Evolutionary conservation across 768 basidiomycete species (phyloP).

Genomic region (Suillus weaverae): DNA sequence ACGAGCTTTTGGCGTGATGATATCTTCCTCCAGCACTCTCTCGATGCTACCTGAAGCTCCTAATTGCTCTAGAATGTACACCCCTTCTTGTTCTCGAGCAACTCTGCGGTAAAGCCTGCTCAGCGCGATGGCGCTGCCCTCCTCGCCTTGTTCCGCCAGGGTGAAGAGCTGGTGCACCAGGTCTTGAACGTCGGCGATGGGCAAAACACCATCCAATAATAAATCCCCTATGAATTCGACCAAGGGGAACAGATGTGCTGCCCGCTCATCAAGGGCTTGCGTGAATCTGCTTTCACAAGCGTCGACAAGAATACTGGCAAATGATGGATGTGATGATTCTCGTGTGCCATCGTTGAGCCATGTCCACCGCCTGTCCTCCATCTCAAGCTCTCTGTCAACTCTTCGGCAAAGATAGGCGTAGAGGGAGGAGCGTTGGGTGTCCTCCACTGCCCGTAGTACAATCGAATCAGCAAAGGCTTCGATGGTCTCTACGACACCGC

Average conservation of each 20-base stretch:
- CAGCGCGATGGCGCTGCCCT: slow-evolving; percentile 15
- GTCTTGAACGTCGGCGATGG: slow-evolving; percentile 20
- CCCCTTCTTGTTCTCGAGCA: slow-evolving; percentile 19
- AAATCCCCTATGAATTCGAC: slow-evolving; percentile 23
- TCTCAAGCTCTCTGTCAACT: slow-evolving; percentile 43
- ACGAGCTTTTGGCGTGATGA: slow-evolving; percentile 18
- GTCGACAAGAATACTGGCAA: slow-evolving; percentile 18
- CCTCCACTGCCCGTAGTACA: slow-evolving; percentile 56
- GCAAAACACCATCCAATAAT: slow-evolving; percentile 21
- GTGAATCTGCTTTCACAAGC: slow-evolving; percentile 11
- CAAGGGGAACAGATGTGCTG: slow-evolving; percentile 10
- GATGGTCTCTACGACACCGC: slow-evolving; percentile 48
- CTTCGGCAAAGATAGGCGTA: slow-evolving; percentile 52
- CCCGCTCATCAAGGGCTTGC: slow-evolving; percentile 11
- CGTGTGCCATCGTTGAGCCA: slow-evolving; percentile 18
- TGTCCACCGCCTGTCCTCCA: slow-evolving; percentile 26
- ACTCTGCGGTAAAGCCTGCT: slow-evolving; percentile 22
- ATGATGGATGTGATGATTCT: slow-evolving; percentile 12
- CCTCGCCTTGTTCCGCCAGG: slow-evolving; percentile 14
- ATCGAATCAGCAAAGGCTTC: slow-evolving; percentile 51
- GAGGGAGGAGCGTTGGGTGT: slow-evolving; percentile 50
- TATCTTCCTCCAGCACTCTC: slow-evolving; percentile 20
- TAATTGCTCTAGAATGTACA: slow-evolving; percentile 18
- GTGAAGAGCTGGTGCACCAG: slow-evolving; percentile 18
- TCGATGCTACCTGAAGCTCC: slow-evolving; percentile 14